A percentile compares a stretch with the other conserved stretches of the same genome.
phyloP scores from a whole-genome alignment of 352 stramenopile genomes.

The Phytophthora multivora region DNA sequence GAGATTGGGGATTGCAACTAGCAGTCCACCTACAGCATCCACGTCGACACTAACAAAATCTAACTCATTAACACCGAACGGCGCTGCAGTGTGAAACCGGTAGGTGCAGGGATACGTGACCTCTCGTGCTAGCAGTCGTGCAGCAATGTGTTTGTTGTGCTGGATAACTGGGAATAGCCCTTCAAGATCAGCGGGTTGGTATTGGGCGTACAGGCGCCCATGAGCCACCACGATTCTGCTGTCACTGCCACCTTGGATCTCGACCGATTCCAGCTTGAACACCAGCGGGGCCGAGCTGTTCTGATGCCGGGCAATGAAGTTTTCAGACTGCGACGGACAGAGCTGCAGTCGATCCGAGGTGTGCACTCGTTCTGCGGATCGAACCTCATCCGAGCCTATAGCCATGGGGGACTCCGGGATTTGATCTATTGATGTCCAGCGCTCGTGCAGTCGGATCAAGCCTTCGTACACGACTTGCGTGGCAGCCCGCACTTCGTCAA shows the following conservation, averaged over 20 bases:
- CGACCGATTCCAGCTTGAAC: conserved; percentile 32
- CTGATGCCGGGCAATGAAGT: conserved; percentile 28
- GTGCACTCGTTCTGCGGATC: conserved; percentile 17
- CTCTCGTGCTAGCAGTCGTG: conserved; percentile 26
- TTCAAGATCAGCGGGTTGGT: conserved; percentile 18
- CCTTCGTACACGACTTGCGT: conserved; percentile 30
- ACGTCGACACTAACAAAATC: conserved; percentile 34
- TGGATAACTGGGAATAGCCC: conserved; percentile 22
- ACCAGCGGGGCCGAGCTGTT: conserved; percentile 15
- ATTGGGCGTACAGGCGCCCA: conserved; percentile 17
- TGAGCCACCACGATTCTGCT: conserved; percentile 30
- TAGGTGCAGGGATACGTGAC: conserved; percentile 36
- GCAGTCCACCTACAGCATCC: conserved; percentile 24
- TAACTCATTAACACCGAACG: conserved; percentile 16
- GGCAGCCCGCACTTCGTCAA: conserved; percentile 20
- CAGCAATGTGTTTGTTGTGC: conserved; percentile 26
- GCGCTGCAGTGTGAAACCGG: conserved; percentile 28
- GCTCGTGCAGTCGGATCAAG: conserved; percentile 22
- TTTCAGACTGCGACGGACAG: conserved; percentile 26
- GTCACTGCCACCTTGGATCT: conserved; percentile 27
- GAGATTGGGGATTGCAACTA: conserved; percentile 20
- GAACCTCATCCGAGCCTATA: conserved; percentile 12
- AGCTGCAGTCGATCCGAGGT: conserved; percentile 1
- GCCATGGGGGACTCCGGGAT: not conserved
- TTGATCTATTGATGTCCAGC: conserved; percentile 21